Base-by-base conservation (phyloP, 371 early-diverging fungal genomes). In the Haplosporangium sp. region DNA sequence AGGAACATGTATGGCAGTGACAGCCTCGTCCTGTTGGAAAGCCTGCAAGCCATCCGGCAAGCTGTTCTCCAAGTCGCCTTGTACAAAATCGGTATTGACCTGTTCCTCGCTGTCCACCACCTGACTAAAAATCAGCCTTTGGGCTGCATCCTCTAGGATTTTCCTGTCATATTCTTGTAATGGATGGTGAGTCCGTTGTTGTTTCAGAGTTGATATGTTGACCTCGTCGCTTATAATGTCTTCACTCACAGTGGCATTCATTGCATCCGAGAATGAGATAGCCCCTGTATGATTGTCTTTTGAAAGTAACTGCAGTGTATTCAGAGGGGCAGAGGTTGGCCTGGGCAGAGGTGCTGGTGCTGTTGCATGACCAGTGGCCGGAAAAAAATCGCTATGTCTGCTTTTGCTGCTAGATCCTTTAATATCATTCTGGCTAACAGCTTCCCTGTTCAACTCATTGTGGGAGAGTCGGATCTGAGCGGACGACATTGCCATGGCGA, bases 311-410 rank as follows among this genome's bases (percentile, higher is more conserved):
- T 68, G 64, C 11, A 72, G 50, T n/a, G 79, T 68, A 0, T 47
- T 43, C 7, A 63, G 52, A 1, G 79, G 79, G 13, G 72, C 79
- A 52, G 79, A 79, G 51, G 68, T 72, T 45, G 79, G 72, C 55
- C 79, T 47, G 9, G 67, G 57, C 42, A 76, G 45, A 13, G 67
- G 64, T 6, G 71, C 68, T 20, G 68, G 65, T 6, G 61, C 56
- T 2, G 50, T 46, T 0, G 54, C 40, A 36, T 64, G 56, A n/a
- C 21, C 50, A 29, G 46, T 45, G 37, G 70, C 47, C 5, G 76
- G 76, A 56, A 75, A 75, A 23, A 66, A 75, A 55, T 79, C 73
- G 47, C 71, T 73, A 40, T 69, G 76, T 67, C 76, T 56, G 48
- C 66, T 69, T 46, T 65, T 69, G 36, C 23, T 54, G 14, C 65